Evolutionary conservation across 139 green algal species (phyloP), one percentile per base, ranked within the genome.

Genomic region (Pseudopediastrum boryanum): DNA sequence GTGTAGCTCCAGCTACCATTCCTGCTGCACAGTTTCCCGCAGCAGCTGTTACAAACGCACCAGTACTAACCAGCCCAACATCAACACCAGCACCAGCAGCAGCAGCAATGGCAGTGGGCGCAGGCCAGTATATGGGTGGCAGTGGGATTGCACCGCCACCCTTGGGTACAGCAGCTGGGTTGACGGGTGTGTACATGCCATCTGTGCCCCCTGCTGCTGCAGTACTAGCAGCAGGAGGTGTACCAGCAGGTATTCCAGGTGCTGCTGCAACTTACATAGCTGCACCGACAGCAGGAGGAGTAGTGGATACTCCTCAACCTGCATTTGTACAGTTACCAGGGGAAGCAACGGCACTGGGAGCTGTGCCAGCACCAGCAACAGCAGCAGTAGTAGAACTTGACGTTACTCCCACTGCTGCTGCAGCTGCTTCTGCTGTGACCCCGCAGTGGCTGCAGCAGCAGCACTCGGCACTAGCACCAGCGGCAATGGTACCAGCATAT

Each of bases 11-110:
- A 25, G 3, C 13, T 66, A 38, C 42, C n/a, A 38, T 16, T 23
- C 4, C 41, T 31, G 46, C n/a, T 27, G 69, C 69, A 51, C 12
- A 23, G 12, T 5, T 21, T 64, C 27, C 54, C 7, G 23, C 50
- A 68, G 70, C 36, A 29, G n/a, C 31, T 25, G 2, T 21, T 5
- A 42, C 41, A 39, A 27, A 51, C 31, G 2, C 70, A 77, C 46
- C 4, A 51, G 25, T 4, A 25, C 12, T 48, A 48, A 6, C 44
- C 59, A 68, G 8, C 12, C 27, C 46, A 25, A 3, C 2, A 41
- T 56, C 21, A 41, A 38, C 48, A 50, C 36, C 70, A 76, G 66
- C 46, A 44, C 29, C 46, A 63, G 68, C 31, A 76, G 65, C 65
- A 58, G 65, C 65, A 73, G 65, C 65, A 54, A 29, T 41, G 41